Evolutionary conservation across 345 rosid genomes (phyloP), one percentile per base, ranked within the genome.

Genomic region (Corymbia maculata): DNA sequence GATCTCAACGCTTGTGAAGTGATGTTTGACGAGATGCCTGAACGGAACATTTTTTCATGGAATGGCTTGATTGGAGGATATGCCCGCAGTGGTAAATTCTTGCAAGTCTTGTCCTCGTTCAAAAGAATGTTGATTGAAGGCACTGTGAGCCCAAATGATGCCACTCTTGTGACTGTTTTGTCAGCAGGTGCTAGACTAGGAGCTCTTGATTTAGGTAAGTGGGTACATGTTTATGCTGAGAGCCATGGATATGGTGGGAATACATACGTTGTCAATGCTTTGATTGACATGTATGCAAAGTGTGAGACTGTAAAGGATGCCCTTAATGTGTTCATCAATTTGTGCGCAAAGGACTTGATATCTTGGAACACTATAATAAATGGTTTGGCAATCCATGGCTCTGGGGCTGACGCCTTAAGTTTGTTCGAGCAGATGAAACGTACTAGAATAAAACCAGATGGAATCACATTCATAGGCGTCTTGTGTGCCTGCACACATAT

Each of bases 241-340:
- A 89, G 68, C 86, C 91, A 87, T 86, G 96, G 96, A 45, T 96
- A 92, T 55, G 90, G 89, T 49, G 95, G 92, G 88, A 94, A 95
- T 91, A 88, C 94, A 52, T 94, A 93, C 42, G 93, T 96, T 79
- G 93, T 94, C 89, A 96, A 96, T 89, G 96, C 96, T 59, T 90
- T 96, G 91, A 92, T 96, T 36, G 99, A 97, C 91, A 94, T 95
- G 97, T 96, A 96, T 92, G 96, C 96, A n/a, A 97, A 96, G 91
- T 95, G 97, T 36, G 99, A 98, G 85, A 79, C 88, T 22, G 90
- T 96, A 88, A 93, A 93, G 86, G 90, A 91, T 88, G 96, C 99
- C 51, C 61, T 95, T 68, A 89, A 90, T 75, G 92, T 96, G 55
- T 96, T 97, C 87, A 89, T 89, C 64, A 86, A 90, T 52, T 91